These are phyloP conservation scores for Lipomyces mesembrius DNA, from an alignment of 805 yeast species.

Conservation along the genomic window DNA sequence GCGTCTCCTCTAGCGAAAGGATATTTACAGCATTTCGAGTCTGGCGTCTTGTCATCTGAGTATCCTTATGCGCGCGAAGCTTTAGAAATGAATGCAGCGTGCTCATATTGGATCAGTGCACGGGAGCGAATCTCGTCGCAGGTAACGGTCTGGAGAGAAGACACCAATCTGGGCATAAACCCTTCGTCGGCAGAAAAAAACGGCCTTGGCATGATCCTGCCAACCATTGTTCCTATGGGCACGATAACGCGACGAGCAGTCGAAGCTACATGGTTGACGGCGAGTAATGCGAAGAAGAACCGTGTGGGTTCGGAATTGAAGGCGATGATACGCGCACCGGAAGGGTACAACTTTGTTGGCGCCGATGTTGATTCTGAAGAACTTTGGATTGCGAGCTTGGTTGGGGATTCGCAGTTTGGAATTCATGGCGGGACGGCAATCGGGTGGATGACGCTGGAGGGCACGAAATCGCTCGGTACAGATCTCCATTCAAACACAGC, in stretches of 20 bases:
- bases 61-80: constrained; percentile 77
- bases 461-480: constrained; percentile 87
- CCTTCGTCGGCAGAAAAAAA: constrained; percentile 32
- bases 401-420: constrained; percentile 88
- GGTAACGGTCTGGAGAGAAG: constrained; percentile 69
- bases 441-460: constrained; percentile 99
- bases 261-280: constrained; percentile 97
- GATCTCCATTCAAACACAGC: constrained; percentile 97
- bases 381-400: constrained; percentile 93
- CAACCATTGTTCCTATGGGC: constrained; percentile 89
- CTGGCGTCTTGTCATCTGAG: constrained; percentile 71
- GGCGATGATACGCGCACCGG: constrained; percentile 82
- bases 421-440: constrained; percentile 95
- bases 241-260: constrained; percentile 96
- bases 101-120: constrained; percentile 92
- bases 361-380: constrained; percentile 99
- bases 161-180: constrained; percentile 36
- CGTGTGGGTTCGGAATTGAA: constrained; percentile 94
- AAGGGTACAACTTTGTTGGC: constrained; percentile 90
- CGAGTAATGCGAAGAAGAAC: constrained; percentile 85
- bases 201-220: constrained; percentile 74
- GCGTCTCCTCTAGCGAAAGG: constrained; percentile 78
- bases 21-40: constrained; percentile 72
- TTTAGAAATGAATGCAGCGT: constrained; percentile 71
- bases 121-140: constrained; percentile 83